Base-by-base conservation (phyloP, 2,329 filamentous ascomycete genomes). In the Phialophora tarda region DNA sequence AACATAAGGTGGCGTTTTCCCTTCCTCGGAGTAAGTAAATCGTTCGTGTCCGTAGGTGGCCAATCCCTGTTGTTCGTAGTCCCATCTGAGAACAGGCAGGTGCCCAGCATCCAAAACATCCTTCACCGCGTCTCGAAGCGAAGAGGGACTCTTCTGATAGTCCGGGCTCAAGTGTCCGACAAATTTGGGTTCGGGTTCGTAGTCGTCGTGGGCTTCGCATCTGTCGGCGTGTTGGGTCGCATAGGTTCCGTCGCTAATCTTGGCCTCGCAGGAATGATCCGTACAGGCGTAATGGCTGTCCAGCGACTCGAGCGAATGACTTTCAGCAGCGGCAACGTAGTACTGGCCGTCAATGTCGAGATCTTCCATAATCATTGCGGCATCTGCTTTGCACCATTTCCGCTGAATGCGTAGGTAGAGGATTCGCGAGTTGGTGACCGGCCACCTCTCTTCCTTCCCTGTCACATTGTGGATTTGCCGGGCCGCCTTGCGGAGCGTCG, bases 381-480 rank as follows among this genome's bases (percentile, higher is more conserved):
- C 48, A 51, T 51, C 48, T 51, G 48, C 48, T 7, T 51, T 51
- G 48, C 48, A 51, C 48, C 48, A 51, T 23, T 51, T 51, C 21
- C 48, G 48, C 48, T 51, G 48, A 51, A 51, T 51, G 7, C 48
- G 48, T 23, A 51, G 48, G 21, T 51, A 51, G 21, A 51, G 48
- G 12, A 26, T 51, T 26, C 48, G 21, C 8, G 48, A 51, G 24
- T 51, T 51, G 21, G 48, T 51, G 21, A 51, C 48, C 14, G 48
- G 48, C 48, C 48, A 51, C 17, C 48, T 51, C 1, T 51, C 48
- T 51, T 51, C 48, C 17, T 51, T 51, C 4, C 48, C 48, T 7
- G 21, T 51, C 21, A 51, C 21, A 51, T 51, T 51, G 48, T 51
- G 17, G 48, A 51, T 51, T n/a, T 51, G 48, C 10, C 48, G 17